A percentile compares a stretch with the other conserved stretches of the same genome.
Conservation (phyloP, 208 protist genomes). For the Crithidia brevicula region DNA sequence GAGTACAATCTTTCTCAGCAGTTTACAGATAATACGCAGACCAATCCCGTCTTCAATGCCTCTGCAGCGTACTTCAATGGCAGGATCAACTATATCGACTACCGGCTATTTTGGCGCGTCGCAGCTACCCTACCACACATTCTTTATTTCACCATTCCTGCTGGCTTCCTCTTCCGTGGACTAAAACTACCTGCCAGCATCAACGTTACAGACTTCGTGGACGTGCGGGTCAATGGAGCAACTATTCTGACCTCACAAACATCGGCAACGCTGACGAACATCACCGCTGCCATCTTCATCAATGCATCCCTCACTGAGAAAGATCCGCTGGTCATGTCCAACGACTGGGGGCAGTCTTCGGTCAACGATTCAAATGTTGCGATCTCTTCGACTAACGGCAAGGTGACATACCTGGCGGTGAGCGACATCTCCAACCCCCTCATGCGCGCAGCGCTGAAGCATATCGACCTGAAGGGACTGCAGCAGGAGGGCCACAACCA, state of each 20-base stretch:
- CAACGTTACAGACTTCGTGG: constrained; percentile 4
- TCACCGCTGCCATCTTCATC: constrained; percentile 8
- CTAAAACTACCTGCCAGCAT: neutral
- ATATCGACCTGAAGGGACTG: constrained; percentile 25
- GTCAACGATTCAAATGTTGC: neutral
- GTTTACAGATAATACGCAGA: neutral
- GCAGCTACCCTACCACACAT: neutral
- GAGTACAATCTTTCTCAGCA: neutral
- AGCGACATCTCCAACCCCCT: constrained; percentile 40
- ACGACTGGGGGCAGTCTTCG: constrained; percentile 27
- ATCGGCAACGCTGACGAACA: neutral
- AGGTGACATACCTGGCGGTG: constrained; percentile 9
- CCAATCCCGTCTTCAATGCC: neutral
- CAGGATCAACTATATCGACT: constrained; percentile 1
- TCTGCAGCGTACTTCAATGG: neutral
- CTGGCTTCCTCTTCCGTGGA: neutral
- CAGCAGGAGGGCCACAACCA: neutral
- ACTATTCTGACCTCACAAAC: neutral
- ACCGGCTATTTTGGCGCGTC: neutral
- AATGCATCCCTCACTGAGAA: constrained; percentile 1
- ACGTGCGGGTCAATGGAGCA: constrained; percentile 9
- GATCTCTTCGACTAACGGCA: no score
- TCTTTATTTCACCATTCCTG: constrained; percentile 3
- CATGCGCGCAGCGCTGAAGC: constrained; percentile 37
- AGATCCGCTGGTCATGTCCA: constrained; percentile 25